A percentile compares a stretch with the other conserved stretches of the same genome.
Conservation (phyloP, 2,329 filamentous ascomycete species). For the Cercospora nicotianae region DNA sequence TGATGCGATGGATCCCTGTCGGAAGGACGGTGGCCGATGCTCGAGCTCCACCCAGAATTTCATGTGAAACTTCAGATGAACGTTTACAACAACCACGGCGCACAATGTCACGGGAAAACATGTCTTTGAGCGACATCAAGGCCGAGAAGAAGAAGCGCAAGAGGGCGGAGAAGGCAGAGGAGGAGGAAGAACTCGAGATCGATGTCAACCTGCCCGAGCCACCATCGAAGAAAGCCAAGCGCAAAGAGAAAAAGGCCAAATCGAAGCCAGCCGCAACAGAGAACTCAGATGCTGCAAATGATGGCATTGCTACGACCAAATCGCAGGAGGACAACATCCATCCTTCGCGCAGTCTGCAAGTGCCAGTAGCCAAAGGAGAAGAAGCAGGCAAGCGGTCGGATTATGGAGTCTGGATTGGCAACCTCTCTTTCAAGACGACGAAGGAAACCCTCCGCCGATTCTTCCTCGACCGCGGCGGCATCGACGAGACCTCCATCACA, state of each 20-base stretch:
- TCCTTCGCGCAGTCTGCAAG: constrained; percentile 14
- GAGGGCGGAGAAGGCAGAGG: constrained; percentile 47
- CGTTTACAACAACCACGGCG: not conserved
- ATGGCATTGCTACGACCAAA: not conserved
- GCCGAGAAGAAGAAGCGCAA: constrained; percentile 63
- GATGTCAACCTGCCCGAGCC: constrained; percentile 88
- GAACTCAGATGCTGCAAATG: constrained; percentile 1
- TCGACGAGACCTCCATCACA: constrained; percentile 69
- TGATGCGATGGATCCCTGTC: constrained; percentile 3
- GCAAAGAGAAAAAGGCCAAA: constrained; percentile 74
- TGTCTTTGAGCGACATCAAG: constrained; percentile 18
- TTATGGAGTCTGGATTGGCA: constrained; percentile 93
- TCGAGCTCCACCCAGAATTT: constrained; percentile 12
- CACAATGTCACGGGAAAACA: constrained; percentile 13
- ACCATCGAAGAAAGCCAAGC: constrained; percentile 88
- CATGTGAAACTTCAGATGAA: constrained; percentile 1
- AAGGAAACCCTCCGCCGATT: constrained; percentile 74
- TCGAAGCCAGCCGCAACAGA: constrained; percentile 27
- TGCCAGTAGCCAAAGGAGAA: constrained; percentile 18
- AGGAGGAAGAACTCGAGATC: constrained; percentile 70
- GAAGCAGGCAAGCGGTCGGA: constrained; percentile 61
- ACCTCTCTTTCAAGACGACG: constrained; percentile 80
- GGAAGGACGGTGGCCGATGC: not conserved
- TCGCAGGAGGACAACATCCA: constrained; percentile 17
- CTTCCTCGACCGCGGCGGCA: constrained; percentile 66